Evolutionary conservation across 2,329 filamentous ascomycete genomes (phyloP).

Genomic region (Fusarium metavorans): DNA sequence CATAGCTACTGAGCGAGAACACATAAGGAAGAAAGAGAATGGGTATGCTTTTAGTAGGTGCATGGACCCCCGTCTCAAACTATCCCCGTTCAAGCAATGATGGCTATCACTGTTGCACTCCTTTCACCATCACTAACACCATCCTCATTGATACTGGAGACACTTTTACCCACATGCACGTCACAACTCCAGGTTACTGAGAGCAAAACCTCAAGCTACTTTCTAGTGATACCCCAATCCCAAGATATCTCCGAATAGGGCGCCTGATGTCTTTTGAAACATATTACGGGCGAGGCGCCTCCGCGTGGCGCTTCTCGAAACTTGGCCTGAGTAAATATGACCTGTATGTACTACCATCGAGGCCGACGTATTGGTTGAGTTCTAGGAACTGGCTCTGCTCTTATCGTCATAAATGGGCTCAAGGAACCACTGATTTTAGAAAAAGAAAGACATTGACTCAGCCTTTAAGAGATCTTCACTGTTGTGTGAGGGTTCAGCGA

Average conservation of each 20-base stretch:
- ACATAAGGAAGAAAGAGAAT: neutral
- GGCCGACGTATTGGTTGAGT: neutral
- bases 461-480: conserved; percentile 54
- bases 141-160: neutral
- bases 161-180: neutral
- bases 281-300: conserved; percentile 46
- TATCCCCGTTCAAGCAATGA: neutral
- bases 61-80: neutral
- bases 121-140: neutral
- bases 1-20: too few relatives aligned
- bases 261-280: conserved; percentile 63
- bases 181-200: conserved; percentile 68
- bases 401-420: accelerated
- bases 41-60: neutral
- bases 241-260: conserved; percentile 78
- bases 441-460: neutral
- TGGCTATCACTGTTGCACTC: conserved; percentile 6
- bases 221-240: conserved; percentile 79
- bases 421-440: too few relatives aligned
- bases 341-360: conserved; percentile 61
- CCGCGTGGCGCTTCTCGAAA: conserved; percentile 49
- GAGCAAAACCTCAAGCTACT: conserved; percentile 79
- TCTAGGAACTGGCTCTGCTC: neutral
- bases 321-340: conserved; percentile 65
- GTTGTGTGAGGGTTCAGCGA: conserved; percentile 89